These are phyloP conservation scores for Solioccasus polychromus DNA, from an alignment of 768 basidiomycete genomes.

Conservation along the genomic window DNA sequence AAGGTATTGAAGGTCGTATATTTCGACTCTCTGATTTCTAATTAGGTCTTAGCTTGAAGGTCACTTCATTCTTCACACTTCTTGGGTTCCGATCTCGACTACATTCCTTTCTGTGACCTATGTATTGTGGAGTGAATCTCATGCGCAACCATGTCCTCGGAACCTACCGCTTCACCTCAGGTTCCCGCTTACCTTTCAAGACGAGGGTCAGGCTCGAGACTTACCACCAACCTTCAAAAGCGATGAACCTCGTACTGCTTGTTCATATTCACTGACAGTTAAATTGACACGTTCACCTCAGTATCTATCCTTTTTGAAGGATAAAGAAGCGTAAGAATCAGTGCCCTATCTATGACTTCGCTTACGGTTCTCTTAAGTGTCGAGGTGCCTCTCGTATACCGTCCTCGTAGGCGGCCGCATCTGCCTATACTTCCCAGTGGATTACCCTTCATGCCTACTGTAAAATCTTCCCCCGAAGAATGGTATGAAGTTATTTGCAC, in stretches of 20 bases:
- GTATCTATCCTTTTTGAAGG: slow-evolving; percentile 44
- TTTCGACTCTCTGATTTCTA: background rate
- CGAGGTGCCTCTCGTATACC: slow-evolving; percentile 48
- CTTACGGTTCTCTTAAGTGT: slow-evolving; percentile 39
- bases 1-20: slow-evolving; percentile 23
- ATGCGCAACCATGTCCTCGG: slow-evolving; percentile 28
- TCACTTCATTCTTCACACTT: slow-evolving; percentile 14
- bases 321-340: slow-evolving; percentile 41
- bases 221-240: slow-evolving; percentile 50
- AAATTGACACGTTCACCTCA: slow-evolving; percentile 36
- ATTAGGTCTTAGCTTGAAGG: slow-evolving; percentile 24
- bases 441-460: slow-evolving; percentile 50
- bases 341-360: background rate
- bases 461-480: slow-evolving; percentile 65
- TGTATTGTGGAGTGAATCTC: slow-evolving; percentile 19
- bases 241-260: slow-evolving; percentile 29
- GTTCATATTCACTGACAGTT: slow-evolving; percentile 47
- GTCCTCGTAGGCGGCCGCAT: slow-evolving; percentile 51
- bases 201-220: slow-evolving; percentile 30
- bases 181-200: slow-evolving; percentile 47
- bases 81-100: slow-evolving; percentile 11
- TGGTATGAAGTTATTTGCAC: slow-evolving; percentile 52
- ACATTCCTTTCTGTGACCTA: slow-evolving; percentile 17
- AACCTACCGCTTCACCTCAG: slow-evolving; percentile 41
- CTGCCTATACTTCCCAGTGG: slow-evolving; percentile 46